These are phyloP conservation scores for Simplicillium sp. DNA, from an alignment of 2,329 filamentous ascomycete genomes.

Conservation along the genomic window DNA sequence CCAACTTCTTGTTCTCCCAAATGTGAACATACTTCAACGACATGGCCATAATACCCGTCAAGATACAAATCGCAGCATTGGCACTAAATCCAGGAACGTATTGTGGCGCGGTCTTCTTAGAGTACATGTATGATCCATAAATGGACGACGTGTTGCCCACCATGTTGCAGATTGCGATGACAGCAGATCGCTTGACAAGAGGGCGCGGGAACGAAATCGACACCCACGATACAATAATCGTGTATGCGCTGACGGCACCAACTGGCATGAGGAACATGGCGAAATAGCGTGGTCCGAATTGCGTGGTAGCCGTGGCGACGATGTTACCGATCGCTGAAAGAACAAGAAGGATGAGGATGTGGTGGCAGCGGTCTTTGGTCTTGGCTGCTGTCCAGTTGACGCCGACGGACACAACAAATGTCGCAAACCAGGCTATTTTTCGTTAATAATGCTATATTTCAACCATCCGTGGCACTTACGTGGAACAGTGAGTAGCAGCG, in stretches of 20 bases:
- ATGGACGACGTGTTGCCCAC: constrained; percentile 50
- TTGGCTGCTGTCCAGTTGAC: constrained; percentile 46
- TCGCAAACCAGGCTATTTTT: constrained; percentile 26
- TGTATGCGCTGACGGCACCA: constrained; percentile 39
- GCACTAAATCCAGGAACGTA: constrained; percentile 47
- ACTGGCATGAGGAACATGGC: constrained; percentile 55
- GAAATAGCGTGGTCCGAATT: constrained; percentile 44
- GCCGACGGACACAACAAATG: constrained; percentile 40
- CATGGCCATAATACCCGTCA: constrained; percentile 46
- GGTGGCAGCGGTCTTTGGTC: constrained; percentile 44
- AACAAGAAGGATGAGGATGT: constrained; percentile 43
- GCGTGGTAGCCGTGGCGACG: constrained; percentile 41
- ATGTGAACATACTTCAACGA: constrained; percentile 42
- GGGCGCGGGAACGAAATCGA: constrained; percentile 63
- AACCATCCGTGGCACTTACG: constrained; percentile 11
- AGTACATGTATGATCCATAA: constrained; percentile 39
- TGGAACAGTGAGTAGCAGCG: constrained; percentile 47
- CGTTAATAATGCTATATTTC: neutral
- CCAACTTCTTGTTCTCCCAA: constrained; percentile 52
- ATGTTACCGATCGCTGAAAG: constrained; percentile 44
- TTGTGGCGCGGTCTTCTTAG: constrained; percentile 26
- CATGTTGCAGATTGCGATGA: constrained; percentile 58
- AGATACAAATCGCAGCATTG: constrained; percentile 52
- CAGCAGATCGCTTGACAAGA: constrained; percentile 54
- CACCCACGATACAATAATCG: constrained; percentile 57